Conservation (phyloP, 345 rosid genomes). For the Gossypium anomalum region DNA sequence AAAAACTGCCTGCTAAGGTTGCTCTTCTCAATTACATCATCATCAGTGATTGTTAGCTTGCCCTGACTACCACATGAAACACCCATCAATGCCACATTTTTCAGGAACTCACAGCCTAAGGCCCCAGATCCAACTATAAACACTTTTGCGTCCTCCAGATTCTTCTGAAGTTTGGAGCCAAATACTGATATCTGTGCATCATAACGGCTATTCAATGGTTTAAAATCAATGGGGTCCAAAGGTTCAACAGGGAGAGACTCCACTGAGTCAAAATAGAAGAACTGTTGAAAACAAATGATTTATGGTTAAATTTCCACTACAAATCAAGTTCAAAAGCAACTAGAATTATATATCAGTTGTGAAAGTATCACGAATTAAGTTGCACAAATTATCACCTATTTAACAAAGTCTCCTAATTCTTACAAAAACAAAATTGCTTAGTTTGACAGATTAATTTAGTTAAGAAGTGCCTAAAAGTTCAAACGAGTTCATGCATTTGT, state of each 20-base stretch:
- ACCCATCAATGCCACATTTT: constrained; percentile 12
- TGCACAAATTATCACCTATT: background rate
- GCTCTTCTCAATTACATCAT: constrained; percentile 16
- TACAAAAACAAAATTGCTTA: background rate
- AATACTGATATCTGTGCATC: constrained; percentile 12
- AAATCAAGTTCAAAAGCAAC: background rate
- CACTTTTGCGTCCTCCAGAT: constrained; percentile 11
- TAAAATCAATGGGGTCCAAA: constrained; percentile 4
- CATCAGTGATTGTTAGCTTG: constrained; percentile 10
- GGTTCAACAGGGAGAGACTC: constrained; percentile 11
- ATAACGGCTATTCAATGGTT: constrained; percentile 7
- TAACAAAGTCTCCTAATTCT: background rate
- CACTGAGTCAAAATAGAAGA: constrained; percentile 11
- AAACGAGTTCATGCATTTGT: background rate
- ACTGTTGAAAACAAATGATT: constrained; percentile 3
- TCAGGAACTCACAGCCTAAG: constrained; percentile 14
- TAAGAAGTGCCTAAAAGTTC: background rate
- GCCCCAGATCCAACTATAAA: constrained; percentile 12
- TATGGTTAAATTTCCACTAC: background rate
- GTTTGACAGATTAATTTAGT: background rate
- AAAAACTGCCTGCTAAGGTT: constrained; percentile 14
- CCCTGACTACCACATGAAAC: constrained; percentile 12
- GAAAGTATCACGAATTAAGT: background rate
- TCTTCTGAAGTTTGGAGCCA: constrained; percentile 10
- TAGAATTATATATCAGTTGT: background rate